Base-by-base conservation (phyloP, 148 eudicot species). In the Suaeda aralocaspica region DNA sequence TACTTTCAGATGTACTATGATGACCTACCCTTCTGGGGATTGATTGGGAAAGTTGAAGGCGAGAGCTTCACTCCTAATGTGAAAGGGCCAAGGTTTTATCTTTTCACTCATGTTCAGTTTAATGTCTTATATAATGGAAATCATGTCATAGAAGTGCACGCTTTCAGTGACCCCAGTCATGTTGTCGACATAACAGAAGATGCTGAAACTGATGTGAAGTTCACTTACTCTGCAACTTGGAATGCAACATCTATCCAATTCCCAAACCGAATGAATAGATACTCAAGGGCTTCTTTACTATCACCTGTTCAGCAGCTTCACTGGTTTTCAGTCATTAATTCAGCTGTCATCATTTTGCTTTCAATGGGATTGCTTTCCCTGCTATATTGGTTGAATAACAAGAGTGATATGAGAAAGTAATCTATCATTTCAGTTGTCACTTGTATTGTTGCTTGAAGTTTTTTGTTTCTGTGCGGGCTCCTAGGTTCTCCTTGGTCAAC, bases 21-120 rank as follows among this genome's bases (percentile, higher is more conserved):
- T 74, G 92, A 86, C 75, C 96, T 92, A 76, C 92, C 92, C 12
- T 61, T 92, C 24, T 89, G 97, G 97, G 97, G 91, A 42, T 92
- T 82, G 76, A 59, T 92, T 39, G 97, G 97, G 71, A 92, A 82
- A 82, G 79, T 84, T 74, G 97, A 89, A 80, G 81, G n/a, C n/a
- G n/a, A 74, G 55, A 75, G 64, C 55, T 74, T 66, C 59, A 55
- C 51, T 33, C 50, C 67, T 48, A 73, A 80, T 69, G 64, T 69
- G n/a, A 78, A 71, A 65, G 86, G 82, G 22, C 77, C 80, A 34
- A 84, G 81, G 67, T 84, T 74, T 67, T 86, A 78, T 79, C 86
- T 92, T 46, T 89, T 89, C 76, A 89, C 80, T 57, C 92, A 89
- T 72, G 82, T 89, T 65, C 85, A 84, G 76, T 89, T 89, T 74